Conservation (phyloP, 73 alveolate genomes). For the Paramecium biaurelia region DNA sequence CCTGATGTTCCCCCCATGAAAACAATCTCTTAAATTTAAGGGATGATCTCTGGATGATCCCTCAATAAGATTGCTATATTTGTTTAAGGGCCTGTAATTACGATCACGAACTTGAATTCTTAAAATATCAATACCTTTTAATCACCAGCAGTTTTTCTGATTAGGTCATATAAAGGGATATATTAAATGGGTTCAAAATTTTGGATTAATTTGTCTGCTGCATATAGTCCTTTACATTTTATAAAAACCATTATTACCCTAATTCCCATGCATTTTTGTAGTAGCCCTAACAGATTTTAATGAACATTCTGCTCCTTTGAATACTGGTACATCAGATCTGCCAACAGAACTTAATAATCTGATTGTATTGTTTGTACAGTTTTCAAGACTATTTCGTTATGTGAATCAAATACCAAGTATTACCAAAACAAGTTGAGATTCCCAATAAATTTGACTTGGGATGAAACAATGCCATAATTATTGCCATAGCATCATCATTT, state of each 20-base stretch:
- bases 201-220: not conserved
- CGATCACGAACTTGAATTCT: not conserved
- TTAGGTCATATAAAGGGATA: not conserved
- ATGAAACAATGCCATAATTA: not conserved
- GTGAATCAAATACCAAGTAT: not conserved
- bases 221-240: not conserved
- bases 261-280: not conserved
- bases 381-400: not conserved
- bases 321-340: not conserved
- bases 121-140: too few relatives aligned
- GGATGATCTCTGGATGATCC: constrained; percentile 22
- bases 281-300: not conserved
- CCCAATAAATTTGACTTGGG: constrained; percentile 28
- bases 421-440: not conserved
- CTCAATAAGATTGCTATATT: not conserved
- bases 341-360: not conserved
- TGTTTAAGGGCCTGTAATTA: constrained; percentile 6
- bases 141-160: not conserved
- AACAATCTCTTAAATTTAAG: not conserved
- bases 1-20: constrained; percentile 50
- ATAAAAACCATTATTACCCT: not conserved
- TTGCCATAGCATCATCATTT: constrained; percentile 52
- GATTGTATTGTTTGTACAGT: constrained; percentile 34
- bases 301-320: not conserved
- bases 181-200: not conserved